Percentiles rank a stretch among this genome's conserved stretches.
Conservation (phyloP, 768 basidiomycete species). For the Paxillus ammoniavirescens region DNA sequence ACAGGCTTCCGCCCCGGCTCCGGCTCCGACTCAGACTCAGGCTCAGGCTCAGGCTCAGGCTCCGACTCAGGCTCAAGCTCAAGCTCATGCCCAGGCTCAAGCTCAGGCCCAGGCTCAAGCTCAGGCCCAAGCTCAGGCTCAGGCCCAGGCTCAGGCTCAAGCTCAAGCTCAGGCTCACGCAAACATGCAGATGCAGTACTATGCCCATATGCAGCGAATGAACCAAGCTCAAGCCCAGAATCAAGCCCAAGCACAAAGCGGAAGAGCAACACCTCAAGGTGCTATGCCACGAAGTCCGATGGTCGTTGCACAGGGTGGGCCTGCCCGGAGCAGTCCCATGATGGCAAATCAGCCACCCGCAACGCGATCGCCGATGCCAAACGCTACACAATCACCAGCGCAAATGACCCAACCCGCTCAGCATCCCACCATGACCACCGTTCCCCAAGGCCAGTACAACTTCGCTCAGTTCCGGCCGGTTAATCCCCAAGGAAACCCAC, state of each 20-base stretch:
- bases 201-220: conserved; percentile 17
- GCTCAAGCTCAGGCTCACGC: conserved; percentile 7
- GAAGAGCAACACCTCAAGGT: conserved; percentile 30
- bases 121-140: no score
- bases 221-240: conserved; percentile 25
- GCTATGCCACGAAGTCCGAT: conserved; percentile 14
- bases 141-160: conserved; percentile 18
- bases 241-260: conserved; percentile 24
- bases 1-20: conserved; percentile 13
- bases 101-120: conserved; percentile 14
- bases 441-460: conserved; percentile 32
- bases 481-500: conserved; percentile 25
- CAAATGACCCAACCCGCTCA: conserved; percentile 26
- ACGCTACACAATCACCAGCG: conserved; percentile 17
- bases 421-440: conserved; percentile 20
- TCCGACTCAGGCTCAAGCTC: no score
- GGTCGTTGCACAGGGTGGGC: conserved; percentile 4
- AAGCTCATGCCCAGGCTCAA: conserved; percentile 18
- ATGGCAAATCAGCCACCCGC: conserved; percentile 29
- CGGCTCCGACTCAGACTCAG: conserved; percentile 14
- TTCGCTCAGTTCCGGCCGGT: conserved; percentile 35
- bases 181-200: conserved; percentile 16
- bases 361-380: conserved; percentile 18
- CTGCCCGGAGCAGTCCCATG: conserved; percentile 37
- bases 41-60: conserved; percentile 15